These are phyloP conservation scores for Neurospora tetraspora DNA, from an alignment of 495 filamentous ascomycete species.

Conservation along the genomic window DNA sequence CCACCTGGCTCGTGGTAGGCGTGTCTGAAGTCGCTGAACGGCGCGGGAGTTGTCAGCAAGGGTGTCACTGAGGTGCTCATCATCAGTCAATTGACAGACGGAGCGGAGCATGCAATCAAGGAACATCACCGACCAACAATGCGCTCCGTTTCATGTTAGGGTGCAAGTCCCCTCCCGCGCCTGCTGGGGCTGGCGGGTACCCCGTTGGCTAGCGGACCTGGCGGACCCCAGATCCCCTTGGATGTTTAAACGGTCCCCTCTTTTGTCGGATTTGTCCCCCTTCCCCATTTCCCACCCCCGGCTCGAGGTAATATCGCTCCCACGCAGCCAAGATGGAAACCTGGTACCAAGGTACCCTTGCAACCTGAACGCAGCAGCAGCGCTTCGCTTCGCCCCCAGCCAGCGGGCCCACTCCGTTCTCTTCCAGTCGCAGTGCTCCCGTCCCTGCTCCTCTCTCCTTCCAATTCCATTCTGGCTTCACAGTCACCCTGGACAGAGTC, in stretches of 20 bases:
- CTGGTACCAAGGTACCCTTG: background rate
- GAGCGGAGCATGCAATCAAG: background rate
- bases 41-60: background rate
- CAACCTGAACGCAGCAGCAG: background rate
- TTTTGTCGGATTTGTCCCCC: background rate
- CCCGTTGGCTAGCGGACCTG: background rate
- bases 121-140: too few species aligned
- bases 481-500: background rate
- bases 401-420: background rate
- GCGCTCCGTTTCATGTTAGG: conserved; percentile 15
- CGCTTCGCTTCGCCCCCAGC: background rate
- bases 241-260: background rate
- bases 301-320: background rate
- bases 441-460: background rate
- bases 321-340: background rate
- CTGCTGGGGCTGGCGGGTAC: background rate
- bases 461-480: background rate
- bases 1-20: background rate
- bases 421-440: background rate
- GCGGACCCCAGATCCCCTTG: background rate
- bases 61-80: background rate
- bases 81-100: background rate
- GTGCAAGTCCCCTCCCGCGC: background rate
- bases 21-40: background rate
- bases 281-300: background rate